A percentile compares a stretch with the other conserved stretches of the same genome.
Evolutionary conservation across 2,329 filamentous ascomycete species (phyloP).

Genomic region (Beauveria asiatica): DNA sequence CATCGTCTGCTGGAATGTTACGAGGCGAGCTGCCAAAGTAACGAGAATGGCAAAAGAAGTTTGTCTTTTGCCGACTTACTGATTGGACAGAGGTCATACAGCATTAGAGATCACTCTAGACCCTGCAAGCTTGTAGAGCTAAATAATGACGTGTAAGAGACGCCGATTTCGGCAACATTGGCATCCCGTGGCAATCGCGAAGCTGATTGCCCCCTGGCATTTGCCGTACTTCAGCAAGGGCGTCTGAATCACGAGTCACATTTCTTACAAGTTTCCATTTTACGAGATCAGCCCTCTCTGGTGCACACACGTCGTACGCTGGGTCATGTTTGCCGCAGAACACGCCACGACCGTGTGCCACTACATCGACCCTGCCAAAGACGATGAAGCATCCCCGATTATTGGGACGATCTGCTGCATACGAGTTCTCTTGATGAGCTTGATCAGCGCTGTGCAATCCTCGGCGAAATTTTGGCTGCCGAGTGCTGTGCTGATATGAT

Average conservation of each 20-base stretch:
- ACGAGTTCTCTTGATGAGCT: not conserved
- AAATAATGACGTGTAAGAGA: not conserved
- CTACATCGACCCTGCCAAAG: not conserved
- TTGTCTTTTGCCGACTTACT: not conserved
- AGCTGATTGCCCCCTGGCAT: not conserved
- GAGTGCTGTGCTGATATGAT: not conserved
- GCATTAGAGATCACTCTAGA: no score
- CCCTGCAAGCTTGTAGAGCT: not conserved
- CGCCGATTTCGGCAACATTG: not conserved
- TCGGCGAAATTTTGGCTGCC: not conserved
- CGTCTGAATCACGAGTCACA: not conserved
- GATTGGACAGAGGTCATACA: no score
- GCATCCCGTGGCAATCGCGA: not conserved
- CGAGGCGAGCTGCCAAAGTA: not conserved
- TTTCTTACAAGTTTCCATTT: not conserved
- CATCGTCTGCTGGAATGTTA: not conserved
- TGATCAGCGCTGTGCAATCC: not conserved
- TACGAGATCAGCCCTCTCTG: not conserved
- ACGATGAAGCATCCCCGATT: not conserved
- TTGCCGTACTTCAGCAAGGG: not conserved
- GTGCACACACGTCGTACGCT: not conserved
- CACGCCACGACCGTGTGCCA: not conserved
- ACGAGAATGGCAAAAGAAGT: not conserved
- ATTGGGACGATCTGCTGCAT: not conserved
- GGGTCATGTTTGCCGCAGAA: not conserved